phyloP scores from a whole-genome alignment of 345 rosid species.

The Litchi chinensis region DNA sequence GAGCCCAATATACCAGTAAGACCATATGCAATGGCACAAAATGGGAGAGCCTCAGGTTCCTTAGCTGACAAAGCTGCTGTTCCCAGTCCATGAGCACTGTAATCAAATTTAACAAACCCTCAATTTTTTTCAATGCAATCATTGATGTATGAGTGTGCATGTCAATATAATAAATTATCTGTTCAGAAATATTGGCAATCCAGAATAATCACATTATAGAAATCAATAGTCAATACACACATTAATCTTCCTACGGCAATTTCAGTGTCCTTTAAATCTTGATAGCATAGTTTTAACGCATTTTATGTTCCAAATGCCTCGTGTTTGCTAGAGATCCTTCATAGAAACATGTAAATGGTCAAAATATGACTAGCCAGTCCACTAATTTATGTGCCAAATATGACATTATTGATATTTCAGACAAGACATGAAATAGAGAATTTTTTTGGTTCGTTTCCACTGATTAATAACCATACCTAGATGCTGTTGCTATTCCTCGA shows the following conservation, averaged over 20 bases:
- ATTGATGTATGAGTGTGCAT: not conserved
- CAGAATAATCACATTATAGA: not conserved
- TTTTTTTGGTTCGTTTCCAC: not conserved
- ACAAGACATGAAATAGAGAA: not conserved
- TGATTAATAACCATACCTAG: slow-evolving; percentile 51
- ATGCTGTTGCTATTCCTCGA: slow-evolving; percentile 91
- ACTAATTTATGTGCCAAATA: not conserved
- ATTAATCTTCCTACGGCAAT: not conserved
- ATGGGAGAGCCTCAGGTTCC: slow-evolving; percentile 97
- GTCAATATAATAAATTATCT: too few relatives aligned
- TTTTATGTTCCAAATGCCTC: not conserved
- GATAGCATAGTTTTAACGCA: not conserved
- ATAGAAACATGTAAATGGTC: not conserved
- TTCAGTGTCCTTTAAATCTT: not conserved
- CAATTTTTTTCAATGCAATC: not conserved
- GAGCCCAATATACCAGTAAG: slow-evolving; percentile 94
- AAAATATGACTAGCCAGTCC: not conserved
- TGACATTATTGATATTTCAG: not conserved
- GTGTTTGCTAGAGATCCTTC: not conserved
- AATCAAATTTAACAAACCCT: not conserved
- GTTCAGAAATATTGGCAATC: not conserved
- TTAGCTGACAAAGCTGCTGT: slow-evolving; percentile 95
- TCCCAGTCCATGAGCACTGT: slow-evolving; percentile 98
- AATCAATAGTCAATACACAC: not conserved
- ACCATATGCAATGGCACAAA: slow-evolving; percentile 92